These are phyloP conservation scores for Ogataea siamensis DNA, from an alignment of 805 yeast genomes.

Conservation along the genomic window DNA sequence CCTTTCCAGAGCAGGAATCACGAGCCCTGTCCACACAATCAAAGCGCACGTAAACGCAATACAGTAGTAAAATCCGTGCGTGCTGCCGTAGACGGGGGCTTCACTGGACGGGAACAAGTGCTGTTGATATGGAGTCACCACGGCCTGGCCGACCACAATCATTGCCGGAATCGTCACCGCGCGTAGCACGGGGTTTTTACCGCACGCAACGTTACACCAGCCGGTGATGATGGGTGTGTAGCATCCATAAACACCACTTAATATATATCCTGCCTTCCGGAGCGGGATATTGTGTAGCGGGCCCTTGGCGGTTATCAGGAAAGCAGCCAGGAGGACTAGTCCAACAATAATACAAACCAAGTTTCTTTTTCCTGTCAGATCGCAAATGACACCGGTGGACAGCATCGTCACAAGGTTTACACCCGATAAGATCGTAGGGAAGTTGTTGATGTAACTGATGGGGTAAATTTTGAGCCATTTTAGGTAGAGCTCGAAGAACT, in stretches of 20 bases:
- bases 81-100: constrained; percentile 30
- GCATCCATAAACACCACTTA: constrained; percentile 36
- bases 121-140: constrained; percentile 32
- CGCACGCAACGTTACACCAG: constrained; percentile 60
- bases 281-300: constrained; percentile 14
- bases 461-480: constrained; percentile 48
- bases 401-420: constrained; percentile 50
- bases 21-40: constrained; percentile 24
- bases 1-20: constrained; percentile 24
- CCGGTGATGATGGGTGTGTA: constrained; percentile 62
- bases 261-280: constrained; percentile 26
- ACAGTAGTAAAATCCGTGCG: constrained; percentile 29
- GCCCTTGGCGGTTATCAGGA: constrained; percentile 23
- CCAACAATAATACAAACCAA: constrained; percentile 43
- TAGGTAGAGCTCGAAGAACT: constrained; percentile 32
- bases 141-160: constrained; percentile 27
- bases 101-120: constrained; percentile 33
- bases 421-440: constrained; percentile 54
- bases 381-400: constrained; percentile 30
- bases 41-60: constrained; percentile 26
- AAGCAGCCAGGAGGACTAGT: constrained; percentile 42
- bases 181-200: constrained; percentile 25
- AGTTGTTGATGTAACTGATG: constrained; percentile 45
- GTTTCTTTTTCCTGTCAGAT: constrained; percentile 25
- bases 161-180: constrained; percentile 29